Evolutionary conservation across 2,329 filamentous ascomycete genomes (phyloP).

Genomic region (Zymoseptoria brevis): DNA sequence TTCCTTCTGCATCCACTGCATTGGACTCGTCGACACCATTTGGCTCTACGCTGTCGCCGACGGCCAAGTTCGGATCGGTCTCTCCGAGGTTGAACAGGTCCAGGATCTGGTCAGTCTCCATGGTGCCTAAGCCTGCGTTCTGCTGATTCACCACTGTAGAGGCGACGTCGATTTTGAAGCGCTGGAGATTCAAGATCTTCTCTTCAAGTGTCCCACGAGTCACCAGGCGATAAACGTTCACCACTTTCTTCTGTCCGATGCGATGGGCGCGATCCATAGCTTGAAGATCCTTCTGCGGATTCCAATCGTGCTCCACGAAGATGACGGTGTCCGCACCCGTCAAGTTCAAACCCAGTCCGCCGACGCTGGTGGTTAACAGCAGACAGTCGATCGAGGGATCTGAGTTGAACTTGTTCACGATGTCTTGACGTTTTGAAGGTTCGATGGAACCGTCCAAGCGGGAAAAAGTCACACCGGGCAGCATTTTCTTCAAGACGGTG

Average conservation of each 20-base stretch:
- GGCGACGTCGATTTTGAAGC: constrained; percentile 98
- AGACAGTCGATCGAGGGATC: constrained; percentile 95
- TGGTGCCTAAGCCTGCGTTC: constrained; percentile 85
- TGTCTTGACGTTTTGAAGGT: constrained; percentile 87
- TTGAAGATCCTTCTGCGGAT: constrained; percentile 95
- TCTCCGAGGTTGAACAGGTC: constrained; percentile 92
- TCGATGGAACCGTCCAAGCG: constrained; percentile 92
- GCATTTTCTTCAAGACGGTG: constrained; percentile 78
- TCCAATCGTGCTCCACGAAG: constrained; percentile 99
- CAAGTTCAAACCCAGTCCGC: constrained; percentile 86
- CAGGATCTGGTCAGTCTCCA: constrained; percentile 97
- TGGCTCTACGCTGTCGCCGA: constrained; percentile 26
- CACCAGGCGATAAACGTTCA: constrained; percentile 96
- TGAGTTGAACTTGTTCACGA: constrained; percentile 97
- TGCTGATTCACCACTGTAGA: constrained; percentile 98
- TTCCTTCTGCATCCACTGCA: constrained; percentile 69
- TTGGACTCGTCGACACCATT: constrained; percentile 69
- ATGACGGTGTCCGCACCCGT: constrained; percentile 98
- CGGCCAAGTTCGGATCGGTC: constrained; percentile 40
- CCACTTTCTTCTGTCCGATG: constrained; percentile 98
- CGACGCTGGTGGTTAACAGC: constrained; percentile 88
- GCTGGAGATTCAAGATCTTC: constrained; percentile 92
- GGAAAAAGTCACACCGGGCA: constrained; percentile 88
- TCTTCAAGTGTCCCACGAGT: constrained; percentile 94
- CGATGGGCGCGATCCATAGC: constrained; percentile 98